These are phyloP conservation scores for Pythium scleroteichum DNA, from an alignment of 352 stramenopile species.

Conservation along the genomic window DNA sequence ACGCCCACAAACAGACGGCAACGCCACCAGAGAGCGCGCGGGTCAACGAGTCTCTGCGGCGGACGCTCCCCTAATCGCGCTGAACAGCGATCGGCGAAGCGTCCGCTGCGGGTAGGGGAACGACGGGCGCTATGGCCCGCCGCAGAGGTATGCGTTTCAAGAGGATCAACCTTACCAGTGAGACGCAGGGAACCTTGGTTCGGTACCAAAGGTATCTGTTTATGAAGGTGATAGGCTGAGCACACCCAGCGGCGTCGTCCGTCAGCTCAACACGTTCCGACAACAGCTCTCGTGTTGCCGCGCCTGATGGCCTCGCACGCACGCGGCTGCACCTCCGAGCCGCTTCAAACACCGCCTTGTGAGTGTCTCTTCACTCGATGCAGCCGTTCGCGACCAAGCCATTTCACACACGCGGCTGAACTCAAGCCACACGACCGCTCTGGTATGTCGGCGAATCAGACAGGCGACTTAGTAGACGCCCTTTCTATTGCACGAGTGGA, in stretches of 20 bases:
- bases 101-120: constrained; percentile 13
- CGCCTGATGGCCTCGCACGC: constrained; percentile 13
- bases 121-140: not conserved
- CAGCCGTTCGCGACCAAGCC: not conserved
- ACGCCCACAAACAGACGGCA: constrained; percentile 20
- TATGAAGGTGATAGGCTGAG: too few relatives aligned
- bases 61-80: constrained; percentile 14
- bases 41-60: not conserved
- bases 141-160: constrained; percentile 3
- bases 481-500: constrained; percentile 4
- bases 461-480: not conserved
- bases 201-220: too few relatives aligned
- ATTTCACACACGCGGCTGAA: too few relatives aligned
- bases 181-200: too few relatives aligned
- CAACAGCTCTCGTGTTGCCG: constrained; percentile 8
- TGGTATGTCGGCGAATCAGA: constrained; percentile 16
- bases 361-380: constrained; percentile 19
- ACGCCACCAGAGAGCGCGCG: constrained; percentile 6
- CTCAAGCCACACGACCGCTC: not conserved
- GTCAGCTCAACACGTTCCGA: constrained; percentile 5
- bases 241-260: too few relatives aligned
- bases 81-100: constrained; percentile 8
- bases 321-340: not conserved
- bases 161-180: too few relatives aligned
- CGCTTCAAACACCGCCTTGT: too few relatives aligned